Evolutionary conservation across 2,329 filamentous ascomycete species (phyloP).

Genomic region (Fusarium nisikadoi): DNA sequence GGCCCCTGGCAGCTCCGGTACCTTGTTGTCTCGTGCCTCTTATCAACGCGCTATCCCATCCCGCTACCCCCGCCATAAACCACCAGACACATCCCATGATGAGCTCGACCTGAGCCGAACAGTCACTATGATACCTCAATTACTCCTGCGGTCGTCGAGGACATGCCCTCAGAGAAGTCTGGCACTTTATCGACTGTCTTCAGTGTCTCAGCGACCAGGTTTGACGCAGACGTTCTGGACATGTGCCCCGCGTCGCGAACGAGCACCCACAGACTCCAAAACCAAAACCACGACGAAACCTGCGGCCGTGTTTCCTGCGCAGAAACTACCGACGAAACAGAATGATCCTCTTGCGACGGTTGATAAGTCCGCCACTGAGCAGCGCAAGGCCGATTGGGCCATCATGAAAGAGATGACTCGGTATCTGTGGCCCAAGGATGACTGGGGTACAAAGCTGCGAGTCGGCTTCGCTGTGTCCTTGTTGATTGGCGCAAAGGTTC

Average conservation of each 20-base stretch:
- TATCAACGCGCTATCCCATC: constrained; percentile 17
- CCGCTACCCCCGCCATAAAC: constrained; percentile 40
- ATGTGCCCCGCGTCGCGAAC: constrained; percentile 44
- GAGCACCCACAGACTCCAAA: constrained; percentile 35
- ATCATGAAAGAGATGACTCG: constrained; percentile 98
- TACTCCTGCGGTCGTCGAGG: constrained; percentile 48
- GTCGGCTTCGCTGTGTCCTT: constrained; percentile 86
- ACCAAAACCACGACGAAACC: constrained; percentile 37
- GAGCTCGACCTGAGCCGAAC: constrained; percentile 41
- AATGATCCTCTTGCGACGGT: constrained; percentile 48
- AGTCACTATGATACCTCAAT: constrained; percentile 51
- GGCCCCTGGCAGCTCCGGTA: constrained; percentile 29
- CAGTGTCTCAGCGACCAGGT: constrained; percentile 44
- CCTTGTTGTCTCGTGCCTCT: constrained; percentile 30
- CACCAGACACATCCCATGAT: constrained; percentile 40
- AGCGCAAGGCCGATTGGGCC: constrained; percentile 96
- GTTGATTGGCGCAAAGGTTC: constrained; percentile 88
- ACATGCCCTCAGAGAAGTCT: constrained; percentile 48
- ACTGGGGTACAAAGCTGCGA: constrained; percentile 76
- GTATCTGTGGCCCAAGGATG: constrained; percentile 95
- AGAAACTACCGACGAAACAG: constrained; percentile 34
- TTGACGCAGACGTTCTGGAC: constrained; percentile 48
- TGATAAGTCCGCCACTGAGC: constrained; percentile 76
- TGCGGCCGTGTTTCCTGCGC: constrained; percentile 28
- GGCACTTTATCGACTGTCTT: constrained; percentile 41